Percentiles rank a stretch among this genome's conserved stretches.
These are phyloP conservation scores for Leccinum variicolor DNA, from an alignment of 768 basidiomycete species.

Conservation along the genomic window DNA sequence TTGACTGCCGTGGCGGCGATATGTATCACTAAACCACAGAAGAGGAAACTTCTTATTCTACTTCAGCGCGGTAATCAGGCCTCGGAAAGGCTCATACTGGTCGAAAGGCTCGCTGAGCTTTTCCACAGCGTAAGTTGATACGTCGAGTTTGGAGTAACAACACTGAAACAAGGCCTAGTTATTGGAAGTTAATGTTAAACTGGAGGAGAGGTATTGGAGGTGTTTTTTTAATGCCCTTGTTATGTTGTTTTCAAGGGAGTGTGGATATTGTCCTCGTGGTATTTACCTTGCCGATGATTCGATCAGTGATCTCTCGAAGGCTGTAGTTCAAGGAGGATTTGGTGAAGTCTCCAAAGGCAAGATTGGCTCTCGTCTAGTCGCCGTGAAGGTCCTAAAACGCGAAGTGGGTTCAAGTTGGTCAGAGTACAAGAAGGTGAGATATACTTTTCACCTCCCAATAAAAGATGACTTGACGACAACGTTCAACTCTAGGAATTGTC, in stretches of 20 bases:
- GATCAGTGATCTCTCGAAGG: slow-evolving; percentile 8
- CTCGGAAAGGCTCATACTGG: not conserved
- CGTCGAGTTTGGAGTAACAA: not conserved
- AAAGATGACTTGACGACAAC: not conserved
- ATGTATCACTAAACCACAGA: slow-evolving; percentile 8
- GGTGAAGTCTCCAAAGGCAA: slow-evolving; percentile 21
- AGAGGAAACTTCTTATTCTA: slow-evolving; percentile 1
- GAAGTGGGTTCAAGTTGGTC: not conserved
- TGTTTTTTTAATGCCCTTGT: slow-evolving; percentile 18
- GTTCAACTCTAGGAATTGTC: slow-evolving; percentile 18
- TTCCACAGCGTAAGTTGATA: slow-evolving; percentile 22
- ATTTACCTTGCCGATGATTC: slow-evolving; percentile 6
- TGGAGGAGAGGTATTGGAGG: slow-evolving; percentile 17
- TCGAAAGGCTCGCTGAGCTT: slow-evolving; percentile 17
- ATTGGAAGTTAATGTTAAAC: slow-evolving; percentile 15
- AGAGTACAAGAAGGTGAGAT: slow-evolving; percentile 18
- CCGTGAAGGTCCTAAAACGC: slow-evolving; percentile 21
- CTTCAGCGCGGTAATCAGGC: not conserved
- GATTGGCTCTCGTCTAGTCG: slow-evolving; percentile 21
- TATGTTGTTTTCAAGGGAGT: slow-evolving; percentile 14
- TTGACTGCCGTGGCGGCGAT: slow-evolving; percentile 14
- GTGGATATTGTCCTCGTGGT: slow-evolving; percentile 17
- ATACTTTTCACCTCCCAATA: not conserved
- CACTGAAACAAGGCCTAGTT: slow-evolving; percentile 15
- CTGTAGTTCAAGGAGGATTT: slow-evolving; percentile 14